Conservation (phyloP, 352 stramenopile genomes). For the Ophiocytium majus region DNA sequence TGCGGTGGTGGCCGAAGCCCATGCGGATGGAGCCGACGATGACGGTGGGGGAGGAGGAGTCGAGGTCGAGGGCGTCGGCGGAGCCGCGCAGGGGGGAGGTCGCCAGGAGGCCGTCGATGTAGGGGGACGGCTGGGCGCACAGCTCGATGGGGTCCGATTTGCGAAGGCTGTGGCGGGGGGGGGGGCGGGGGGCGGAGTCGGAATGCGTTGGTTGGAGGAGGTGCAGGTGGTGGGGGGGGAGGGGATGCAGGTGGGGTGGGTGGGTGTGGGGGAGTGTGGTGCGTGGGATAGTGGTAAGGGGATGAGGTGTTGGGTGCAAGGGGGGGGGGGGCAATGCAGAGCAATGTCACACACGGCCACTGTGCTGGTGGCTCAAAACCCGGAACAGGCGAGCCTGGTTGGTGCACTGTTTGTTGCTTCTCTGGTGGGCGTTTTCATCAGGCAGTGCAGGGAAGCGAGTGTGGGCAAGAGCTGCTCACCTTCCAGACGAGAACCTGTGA, state of each 20-base stretch:
- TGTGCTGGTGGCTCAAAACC: no score
- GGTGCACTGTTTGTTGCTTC: no score
- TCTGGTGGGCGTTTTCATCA: no score
- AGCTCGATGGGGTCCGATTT: conserved; percentile 21
- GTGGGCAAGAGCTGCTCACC: conserved; percentile 13
- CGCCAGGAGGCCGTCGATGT: conserved; percentile 39
- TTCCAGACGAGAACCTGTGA: conserved; percentile 28
- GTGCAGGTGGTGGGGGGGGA: no score
- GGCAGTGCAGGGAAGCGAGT: no score
- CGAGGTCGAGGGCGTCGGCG: conserved; percentile 28
- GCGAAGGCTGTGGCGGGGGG: not conserved
- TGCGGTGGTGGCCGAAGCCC: conserved; percentile 76
- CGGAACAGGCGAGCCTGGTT: no score
- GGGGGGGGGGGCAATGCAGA: no score
- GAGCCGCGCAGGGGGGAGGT: not conserved
- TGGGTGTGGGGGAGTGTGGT: no score
- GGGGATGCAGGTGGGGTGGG: no score
- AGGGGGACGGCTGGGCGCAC: conserved; percentile 35
- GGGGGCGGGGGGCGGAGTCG: not conserved
- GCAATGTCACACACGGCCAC: no score
- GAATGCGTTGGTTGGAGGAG: not conserved
- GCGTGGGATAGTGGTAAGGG: no score
- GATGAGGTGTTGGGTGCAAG: no score
- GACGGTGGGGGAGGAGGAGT: conserved; percentile 49
- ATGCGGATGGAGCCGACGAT: conserved; percentile 74